Conservation (phyloP, 2,329 filamentous ascomycete species). For the Colletotrichum magnum region DNA sequence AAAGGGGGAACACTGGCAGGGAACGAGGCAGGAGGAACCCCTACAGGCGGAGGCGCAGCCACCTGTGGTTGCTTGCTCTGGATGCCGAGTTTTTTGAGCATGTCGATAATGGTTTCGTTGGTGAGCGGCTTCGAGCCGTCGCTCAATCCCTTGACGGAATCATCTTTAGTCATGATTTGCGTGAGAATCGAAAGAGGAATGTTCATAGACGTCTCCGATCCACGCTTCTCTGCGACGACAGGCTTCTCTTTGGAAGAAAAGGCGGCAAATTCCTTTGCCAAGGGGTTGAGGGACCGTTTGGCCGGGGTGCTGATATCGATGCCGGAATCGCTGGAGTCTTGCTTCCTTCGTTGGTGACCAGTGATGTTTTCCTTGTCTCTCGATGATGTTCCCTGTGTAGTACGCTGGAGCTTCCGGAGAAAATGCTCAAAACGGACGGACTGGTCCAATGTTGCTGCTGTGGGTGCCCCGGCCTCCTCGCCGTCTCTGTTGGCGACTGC, state of each 20-base stretch:
- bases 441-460: neutral
- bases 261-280: conserved; percentile 34
- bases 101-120: conserved; percentile 28
- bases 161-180: conserved; percentile 12
- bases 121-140: neutral
- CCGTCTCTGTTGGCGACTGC: conserved; percentile 10
- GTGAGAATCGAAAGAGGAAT: conserved; percentile 30
- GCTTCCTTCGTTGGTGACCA: neutral
- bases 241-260: conserved; percentile 9
- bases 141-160: neutral
- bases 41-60: neutral
- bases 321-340: conserved; percentile 21
- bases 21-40: neutral
- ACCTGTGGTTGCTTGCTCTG: neutral
- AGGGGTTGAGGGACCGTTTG: conserved; percentile 33
- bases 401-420: conserved; percentile 27
- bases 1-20: neutral
- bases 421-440: conserved; percentile 26
- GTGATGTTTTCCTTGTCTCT: neutral
- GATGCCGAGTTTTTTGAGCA: conserved; percentile 25
- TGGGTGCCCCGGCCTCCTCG: neutral
- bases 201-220: conserved; percentile 30
- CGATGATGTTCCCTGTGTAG: neutral
- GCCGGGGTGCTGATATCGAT: conserved; percentile 17
- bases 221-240: conserved; percentile 9